phyloP scores from a whole-genome alignment of 495 filamentous ascomycete genomes.

The Rusavskia elegans region DNA sequence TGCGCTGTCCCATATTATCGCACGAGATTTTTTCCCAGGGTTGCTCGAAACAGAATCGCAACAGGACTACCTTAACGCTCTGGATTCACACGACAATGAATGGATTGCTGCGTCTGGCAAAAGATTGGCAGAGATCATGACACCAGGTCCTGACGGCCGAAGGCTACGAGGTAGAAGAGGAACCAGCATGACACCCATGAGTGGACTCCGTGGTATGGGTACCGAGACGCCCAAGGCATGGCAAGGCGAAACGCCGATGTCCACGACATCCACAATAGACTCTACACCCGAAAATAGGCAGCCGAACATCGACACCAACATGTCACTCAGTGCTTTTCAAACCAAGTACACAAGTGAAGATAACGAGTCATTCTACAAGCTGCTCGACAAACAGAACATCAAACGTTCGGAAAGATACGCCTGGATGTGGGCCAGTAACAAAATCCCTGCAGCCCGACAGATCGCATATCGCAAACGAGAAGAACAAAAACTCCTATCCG shows the following conservation, averaged over 20 bases:
- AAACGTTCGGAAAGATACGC: slow-evolving; percentile 67
- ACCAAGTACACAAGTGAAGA: slow-evolving; percentile 91
- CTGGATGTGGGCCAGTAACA: slow-evolving; percentile 81
- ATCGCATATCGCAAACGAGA: slow-evolving; percentile 63
- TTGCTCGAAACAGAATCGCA: slow-evolving; percentile 72
- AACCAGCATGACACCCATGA: slow-evolving; percentile 17
- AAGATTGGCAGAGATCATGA: slow-evolving; percentile 68
- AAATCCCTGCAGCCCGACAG: slow-evolving; percentile 73
- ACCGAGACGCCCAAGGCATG: slow-evolving; percentile 36
- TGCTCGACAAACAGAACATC: slow-evolving; percentile 81
- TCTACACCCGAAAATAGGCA: slow-evolving; percentile 13
- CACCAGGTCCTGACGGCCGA: slow-evolving; percentile 42
- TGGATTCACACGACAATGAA: slow-evolving; percentile 64
- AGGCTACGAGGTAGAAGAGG: slow-evolving; percentile 19
- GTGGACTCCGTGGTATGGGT: slow-evolving; percentile 11
- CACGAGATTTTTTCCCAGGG: slow-evolving; percentile 92
- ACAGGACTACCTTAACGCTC: slow-evolving; percentile 80
- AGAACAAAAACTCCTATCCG: slow-evolving; percentile 36
- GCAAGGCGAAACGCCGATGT: slow-evolving; percentile 52
- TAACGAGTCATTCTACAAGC: slow-evolving; percentile 85
- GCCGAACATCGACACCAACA: slow-evolving; percentile 53
- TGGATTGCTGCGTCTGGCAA: slow-evolving; percentile 75
- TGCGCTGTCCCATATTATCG: slow-evolving; percentile 84
- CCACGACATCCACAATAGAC: slow-evolving; percentile 29
- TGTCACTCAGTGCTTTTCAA: slow-evolving; percentile 75